These are phyloP conservation scores for Biscutella laevigata DNA, from an alignment of 441 rosid genomes.

Conservation along the genomic window DNA sequence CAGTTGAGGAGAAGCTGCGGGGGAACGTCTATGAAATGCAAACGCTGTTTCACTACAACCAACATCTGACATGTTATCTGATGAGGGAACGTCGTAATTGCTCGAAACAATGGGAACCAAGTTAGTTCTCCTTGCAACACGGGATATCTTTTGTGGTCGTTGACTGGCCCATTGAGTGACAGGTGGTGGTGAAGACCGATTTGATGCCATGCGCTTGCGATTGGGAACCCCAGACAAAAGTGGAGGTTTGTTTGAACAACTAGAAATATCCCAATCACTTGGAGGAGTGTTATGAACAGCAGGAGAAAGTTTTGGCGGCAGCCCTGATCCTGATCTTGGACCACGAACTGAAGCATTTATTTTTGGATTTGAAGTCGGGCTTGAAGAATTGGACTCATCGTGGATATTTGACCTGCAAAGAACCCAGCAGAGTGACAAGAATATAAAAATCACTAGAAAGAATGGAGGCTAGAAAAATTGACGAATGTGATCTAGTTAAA, in stretches of 20 bases:
- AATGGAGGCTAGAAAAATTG: not conserved
- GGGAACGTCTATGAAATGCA: conserved; percentile 62
- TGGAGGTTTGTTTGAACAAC: conserved; percentile 73
- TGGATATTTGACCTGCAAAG: conserved; percentile 56
- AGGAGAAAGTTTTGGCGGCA: conserved; percentile 63
- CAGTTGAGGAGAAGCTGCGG: conserved; percentile 65
- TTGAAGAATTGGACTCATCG: conserved; percentile 74
- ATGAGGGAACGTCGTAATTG: conserved; percentile 60
- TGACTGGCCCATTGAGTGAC: conserved; percentile 88
- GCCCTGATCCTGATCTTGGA: conserved; percentile 69
- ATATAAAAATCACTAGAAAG: not conserved
- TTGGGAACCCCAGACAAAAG: conserved; percentile 53
- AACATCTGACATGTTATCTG: conserved; percentile 72
- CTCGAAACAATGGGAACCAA: conserved; percentile 62
- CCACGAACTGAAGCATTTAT: conserved; percentile 64
- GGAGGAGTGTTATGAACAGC: conserved; percentile 65
- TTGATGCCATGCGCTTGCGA: conserved; percentile 69
- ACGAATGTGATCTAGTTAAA: not conserved
- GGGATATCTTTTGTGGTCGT: conserved; percentile 84
- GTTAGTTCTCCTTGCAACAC: conserved; percentile 88
- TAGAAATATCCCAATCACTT: conserved; percentile 82
- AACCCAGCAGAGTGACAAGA: conserved; percentile 16
- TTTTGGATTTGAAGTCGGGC: conserved; percentile 72
- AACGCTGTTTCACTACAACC: conserved; percentile 54
- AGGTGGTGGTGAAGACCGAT: conserved; percentile 83